Base-by-base conservation (phyloP, 108 stramenopile genomes). In the Aureococcus anophagefferens region DNA sequence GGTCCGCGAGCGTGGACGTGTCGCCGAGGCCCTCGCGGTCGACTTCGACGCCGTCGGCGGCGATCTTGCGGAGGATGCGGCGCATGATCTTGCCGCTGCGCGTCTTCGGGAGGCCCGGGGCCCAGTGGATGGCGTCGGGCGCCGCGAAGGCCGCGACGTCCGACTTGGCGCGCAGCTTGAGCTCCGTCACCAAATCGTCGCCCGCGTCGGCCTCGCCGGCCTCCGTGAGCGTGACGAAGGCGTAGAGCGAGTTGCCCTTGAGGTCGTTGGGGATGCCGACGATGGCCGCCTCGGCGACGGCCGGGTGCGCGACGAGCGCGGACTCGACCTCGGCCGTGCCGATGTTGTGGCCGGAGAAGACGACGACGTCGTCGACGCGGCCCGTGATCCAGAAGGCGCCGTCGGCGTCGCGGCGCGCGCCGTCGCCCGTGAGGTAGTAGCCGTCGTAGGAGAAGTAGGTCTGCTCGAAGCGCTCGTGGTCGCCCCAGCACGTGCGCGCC, bases 51-150 rank as follows among this genome's bases (percentile, higher is more conserved):
- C 95, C 94, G 29, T 89, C 91, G 62, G 86, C 85, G 25, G 93
- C 93, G 45, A 97, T 94, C 82, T 97, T 97, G 46, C 96, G 90
- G 59, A 97, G 80, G 70, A 97, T 93, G 9, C 96, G 89, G 31
- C 96, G 84, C 96, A 97, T 97, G 72, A 97, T 97, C 81, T 93
- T 93, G 31, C 92, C 92, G 69, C 88, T 89, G 65, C 96, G 87
- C 0, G 96, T 97, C 96, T 95, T 97, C 33, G 96, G 96, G 34
- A 97, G 80, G 40, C 40, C 40, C 28, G 90, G 88, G 33, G 89
- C 76, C 18, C 83, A 66, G 36, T 90, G 77, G 68, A 97, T 90
- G 76, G 92, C 69, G 73, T 95, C 94, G 31, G 96, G 96, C 25
- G 90, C 81, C 5, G 94, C 94, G 80, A 97, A 95, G 9, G 92